These are phyloP conservation scores for Schizophyllum amplum DNA, from an alignment of 1,284 basidiomycete species.

Conservation along the genomic window DNA sequence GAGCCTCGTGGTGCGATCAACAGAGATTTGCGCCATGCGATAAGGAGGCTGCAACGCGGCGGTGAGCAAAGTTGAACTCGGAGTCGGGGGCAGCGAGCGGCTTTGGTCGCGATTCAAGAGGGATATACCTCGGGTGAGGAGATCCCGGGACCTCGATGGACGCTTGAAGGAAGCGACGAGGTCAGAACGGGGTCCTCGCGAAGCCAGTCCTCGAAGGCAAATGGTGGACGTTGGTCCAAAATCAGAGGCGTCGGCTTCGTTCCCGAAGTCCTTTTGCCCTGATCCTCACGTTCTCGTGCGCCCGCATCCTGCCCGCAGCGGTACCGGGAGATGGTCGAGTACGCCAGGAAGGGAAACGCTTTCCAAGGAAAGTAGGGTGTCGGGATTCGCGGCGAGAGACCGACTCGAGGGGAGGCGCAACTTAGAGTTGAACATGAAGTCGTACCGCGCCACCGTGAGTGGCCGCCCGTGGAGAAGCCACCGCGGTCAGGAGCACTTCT, in stretches of 20 bases:
- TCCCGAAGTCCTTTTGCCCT: not conserved
- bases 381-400: not conserved
- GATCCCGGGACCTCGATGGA: too few species aligned
- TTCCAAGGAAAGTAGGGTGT: not conserved
- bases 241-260: not conserved
- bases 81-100: too few species aligned
- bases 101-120: too few species aligned
- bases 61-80: too few species aligned
- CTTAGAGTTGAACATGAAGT: not conserved
- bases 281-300: not conserved
- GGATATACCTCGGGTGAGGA: too few species aligned
- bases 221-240: too few species aligned
- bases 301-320: not conserved
- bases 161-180: too few species aligned
- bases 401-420: not conserved
- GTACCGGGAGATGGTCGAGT: not conserved
- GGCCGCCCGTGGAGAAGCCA: not conserved
- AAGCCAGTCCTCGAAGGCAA: not conserved
- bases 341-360: not conserved
- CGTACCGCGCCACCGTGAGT: not conserved
- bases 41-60: too few species aligned
- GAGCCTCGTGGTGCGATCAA: not conserved
- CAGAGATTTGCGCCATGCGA: too few species aligned
- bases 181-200: not conserved
- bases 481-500: not conserved